Percentiles rank a stretch among this genome's conserved stretches.
phyloP scores from a whole-genome alignment of 306 rosid species.

The Malus asiatica region DNA sequence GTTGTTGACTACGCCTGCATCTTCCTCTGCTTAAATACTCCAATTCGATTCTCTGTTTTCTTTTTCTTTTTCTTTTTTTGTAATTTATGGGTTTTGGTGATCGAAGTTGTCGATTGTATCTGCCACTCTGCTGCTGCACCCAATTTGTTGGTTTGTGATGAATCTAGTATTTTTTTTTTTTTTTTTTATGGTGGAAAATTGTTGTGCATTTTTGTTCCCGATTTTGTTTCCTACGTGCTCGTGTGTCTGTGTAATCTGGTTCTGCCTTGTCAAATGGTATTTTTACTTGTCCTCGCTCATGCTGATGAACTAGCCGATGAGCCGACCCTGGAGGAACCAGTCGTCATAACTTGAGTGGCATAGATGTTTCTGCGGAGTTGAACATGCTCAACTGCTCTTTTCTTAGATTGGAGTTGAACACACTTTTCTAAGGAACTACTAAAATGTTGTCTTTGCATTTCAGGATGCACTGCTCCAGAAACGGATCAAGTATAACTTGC shows the following conservation, averaged over 20 bases:
- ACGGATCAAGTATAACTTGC: conserved; percentile 9
- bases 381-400: background rate
- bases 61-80: background rate
- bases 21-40: background rate
- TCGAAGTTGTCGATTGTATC: background rate
- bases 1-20: conserved; percentile 21
- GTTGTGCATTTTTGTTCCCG: background rate
- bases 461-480: conserved; percentile 87
- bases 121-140: background rate
- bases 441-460: conserved; percentile 15
- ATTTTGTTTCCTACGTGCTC: background rate
- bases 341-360: background rate
- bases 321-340: background rate
- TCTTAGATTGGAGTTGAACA: background rate
- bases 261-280: background rate
- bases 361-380: background rate
- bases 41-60: background rate
- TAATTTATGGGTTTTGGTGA: background rate
- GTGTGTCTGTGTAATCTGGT: background rate
- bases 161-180: background rate
- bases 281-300: background rate
- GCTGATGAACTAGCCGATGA: background rate
- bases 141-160: background rate
- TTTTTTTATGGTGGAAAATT: background rate
- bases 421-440: background rate